A percentile compares a stretch with the other conserved stretches of the same genome.
Conservation (phyloP, 1,284 basidiomycete genomes). For the Ceratorhiza oryzae-sativae region DNA sequence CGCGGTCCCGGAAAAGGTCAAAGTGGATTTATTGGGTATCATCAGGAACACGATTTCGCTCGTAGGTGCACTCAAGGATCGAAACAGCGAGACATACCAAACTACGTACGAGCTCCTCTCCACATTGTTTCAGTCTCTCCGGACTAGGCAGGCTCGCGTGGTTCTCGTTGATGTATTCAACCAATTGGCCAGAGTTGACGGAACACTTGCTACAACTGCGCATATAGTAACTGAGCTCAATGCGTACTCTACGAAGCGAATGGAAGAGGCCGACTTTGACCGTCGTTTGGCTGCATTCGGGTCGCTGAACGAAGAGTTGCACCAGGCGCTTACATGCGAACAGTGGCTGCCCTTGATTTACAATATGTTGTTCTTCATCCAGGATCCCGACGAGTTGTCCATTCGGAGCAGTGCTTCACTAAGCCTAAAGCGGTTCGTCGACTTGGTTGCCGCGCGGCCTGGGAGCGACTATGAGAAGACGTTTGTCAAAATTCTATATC, state of each 20-base stretch:
- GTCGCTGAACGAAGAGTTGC: slow-evolving; percentile 70
- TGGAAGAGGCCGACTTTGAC: slow-evolving; percentile 96
- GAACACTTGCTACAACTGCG: slow-evolving; percentile 59
- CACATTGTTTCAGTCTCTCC: slow-evolving; percentile 77
- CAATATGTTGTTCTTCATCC: slow-evolving; percentile 86
- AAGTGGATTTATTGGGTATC: slow-evolving; percentile 84
- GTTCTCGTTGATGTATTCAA: slow-evolving; percentile 72
- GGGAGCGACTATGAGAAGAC: slow-evolving; percentile 53
- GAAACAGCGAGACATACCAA: slow-evolving; percentile 58
- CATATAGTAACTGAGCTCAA: slow-evolving; percentile 77
- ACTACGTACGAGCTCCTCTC: slow-evolving; percentile 74
- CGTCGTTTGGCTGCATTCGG: slow-evolving; percentile 82
- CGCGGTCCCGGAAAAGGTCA: slow-evolving; percentile 85
- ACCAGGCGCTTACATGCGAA: slow-evolving; percentile 58
- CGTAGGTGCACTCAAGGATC: slow-evolving; percentile 69
- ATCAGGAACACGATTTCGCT: slow-evolving; percentile 77
- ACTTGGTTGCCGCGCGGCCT: slow-evolving; percentile 54
- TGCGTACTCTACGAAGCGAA: slow-evolving; percentile 79
- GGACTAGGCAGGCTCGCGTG: slow-evolving; percentile 71
- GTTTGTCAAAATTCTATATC: slow-evolving; percentile 75
- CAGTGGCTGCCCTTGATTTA: slow-evolving; percentile 89
- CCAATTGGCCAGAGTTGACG: slow-evolving; percentile 62
- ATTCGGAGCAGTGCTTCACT: slow-evolving; percentile 85
- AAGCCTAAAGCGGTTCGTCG: slow-evolving; percentile 80
- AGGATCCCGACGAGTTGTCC: slow-evolving; percentile 89